phyloP scores from a whole-genome alignment of 2,329 filamentous ascomycete genomes.

The Phialophora chinensis region DNA sequence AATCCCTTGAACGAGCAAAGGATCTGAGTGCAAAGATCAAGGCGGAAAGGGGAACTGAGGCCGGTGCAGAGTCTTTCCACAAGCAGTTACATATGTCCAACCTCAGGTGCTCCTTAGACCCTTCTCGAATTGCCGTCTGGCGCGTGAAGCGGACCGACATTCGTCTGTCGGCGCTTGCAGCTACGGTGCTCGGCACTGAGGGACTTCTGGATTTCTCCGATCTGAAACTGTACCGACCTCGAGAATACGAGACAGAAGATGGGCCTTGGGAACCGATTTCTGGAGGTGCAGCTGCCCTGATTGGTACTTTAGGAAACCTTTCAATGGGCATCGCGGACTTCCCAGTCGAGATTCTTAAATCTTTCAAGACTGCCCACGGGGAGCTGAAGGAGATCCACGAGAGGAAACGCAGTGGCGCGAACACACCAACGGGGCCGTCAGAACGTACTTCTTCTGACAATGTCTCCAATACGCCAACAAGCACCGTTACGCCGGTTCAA shows the following conservation, averaged over 20 bases:
- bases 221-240: slow-evolving; percentile 67
- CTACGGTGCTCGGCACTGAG: slow-evolving; percentile 69
- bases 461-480: slow-evolving; percentile 1
- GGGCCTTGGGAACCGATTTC: slow-evolving; percentile 81
- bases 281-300: slow-evolving; percentile 74
- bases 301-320: slow-evolving; percentile 82
- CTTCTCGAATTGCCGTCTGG: slow-evolving; percentile 75
- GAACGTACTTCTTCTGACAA: slow-evolving; percentile 23
- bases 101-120: slow-evolving; percentile 73
- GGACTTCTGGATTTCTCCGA: slow-evolving; percentile 71
- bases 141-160: slow-evolving; percentile 71
- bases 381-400: slow-evolving; percentile 39
- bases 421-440: slow-evolving; percentile 13
- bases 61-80: slow-evolving; percentile 72
- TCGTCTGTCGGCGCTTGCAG: slow-evolving; percentile 73
- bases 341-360: slow-evolving; percentile 61
- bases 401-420: slow-evolving; percentile 23
- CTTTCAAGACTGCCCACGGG: slow-evolving; percentile 39
- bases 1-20: slow-evolving; percentile 62
- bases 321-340: slow-evolving; percentile 82
- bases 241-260: slow-evolving; percentile 77
- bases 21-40: slow-evolving; percentile 69
- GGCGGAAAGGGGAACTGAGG: slow-evolving; percentile 67
- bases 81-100: slow-evolving; percentile 69
- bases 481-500: slow-evolving; percentile 1